phyloP scores from a whole-genome alignment of 371 early-diverging fungal species.

The Capniomyces stellatus region DNA sequence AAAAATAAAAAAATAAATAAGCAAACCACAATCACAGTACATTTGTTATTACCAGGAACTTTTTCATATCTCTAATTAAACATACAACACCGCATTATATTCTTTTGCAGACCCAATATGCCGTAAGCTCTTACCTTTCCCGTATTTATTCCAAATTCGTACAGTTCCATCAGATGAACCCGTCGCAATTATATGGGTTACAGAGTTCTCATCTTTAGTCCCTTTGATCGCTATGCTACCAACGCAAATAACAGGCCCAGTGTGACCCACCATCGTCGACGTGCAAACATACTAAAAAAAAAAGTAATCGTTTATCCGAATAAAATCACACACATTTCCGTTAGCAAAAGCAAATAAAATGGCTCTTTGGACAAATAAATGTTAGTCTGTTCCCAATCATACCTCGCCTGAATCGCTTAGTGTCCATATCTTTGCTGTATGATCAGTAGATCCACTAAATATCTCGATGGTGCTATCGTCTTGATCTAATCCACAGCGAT shows the following conservation, averaged over 20 bases:
- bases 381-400: no score
- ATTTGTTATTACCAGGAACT: constrained; percentile 11
- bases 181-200: constrained; percentile 42
- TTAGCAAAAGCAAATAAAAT: no score
- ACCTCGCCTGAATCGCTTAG: constrained; percentile 16
- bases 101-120: neutral
- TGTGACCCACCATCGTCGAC: constrained; percentile 49
- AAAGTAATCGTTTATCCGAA: no score
- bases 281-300: constrained; percentile 49
- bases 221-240: constrained; percentile 26
- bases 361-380: no score
- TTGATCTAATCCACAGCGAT: neutral
- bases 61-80: neutral
- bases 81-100: neutral
- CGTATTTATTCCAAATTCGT: constrained; percentile 42
- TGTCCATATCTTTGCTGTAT: constrained; percentile 60
- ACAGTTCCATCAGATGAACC: constrained; percentile 71
- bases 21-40: constrained; percentile 8
- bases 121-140: constrained; percentile 6
- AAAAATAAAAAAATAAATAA: no score
- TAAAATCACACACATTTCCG: no score
- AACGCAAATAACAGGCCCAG: constrained; percentile 43
- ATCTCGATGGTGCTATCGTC: constrained; percentile 27
- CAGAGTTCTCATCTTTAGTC: neutral
- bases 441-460: constrained; percentile 69